Base-by-base conservation (phyloP, 2,329 filamentous ascomycete species). In the Verticillium nubilum region DNA sequence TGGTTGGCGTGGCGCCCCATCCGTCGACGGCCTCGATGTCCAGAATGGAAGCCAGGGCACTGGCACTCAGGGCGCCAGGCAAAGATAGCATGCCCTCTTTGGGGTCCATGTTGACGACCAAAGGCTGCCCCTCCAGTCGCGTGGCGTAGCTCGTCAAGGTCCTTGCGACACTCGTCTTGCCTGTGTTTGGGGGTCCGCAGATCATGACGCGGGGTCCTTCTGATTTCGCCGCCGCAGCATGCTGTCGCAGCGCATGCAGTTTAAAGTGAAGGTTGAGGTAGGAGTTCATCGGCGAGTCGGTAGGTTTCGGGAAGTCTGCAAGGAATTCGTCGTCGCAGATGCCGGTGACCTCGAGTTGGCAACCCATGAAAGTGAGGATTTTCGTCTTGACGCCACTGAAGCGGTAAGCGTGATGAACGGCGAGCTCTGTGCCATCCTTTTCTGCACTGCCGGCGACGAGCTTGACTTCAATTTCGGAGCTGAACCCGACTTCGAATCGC, bases 391-490 rank as follows among this genome's bases (percentile, higher is more conserved):
- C 85, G 59, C 91, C 90, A 53, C 84, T 83, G 74, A 99, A 94
- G 31, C 82, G 87, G 77, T 98, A 98, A 10, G 85, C 82, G 57
- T 89, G 89, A 59, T 89, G 89, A 10, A 85, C 82, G 12, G 92
- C 92, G 52, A 99, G 88, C 76, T 99, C 95, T 59, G 94, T 93
- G 70, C 95, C 95, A 71, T 98, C 97, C 69, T 96, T 86, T 74
- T 99, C 95, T 55, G 94, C 95, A 1, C 88, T 92, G 62, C 95
- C 95, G 33, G 83, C 86, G 59, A 91, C 76, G 27, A 98, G 80
- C 78, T 92, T 80, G 54, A 83, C 69, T 42, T 73, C 72, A 56
- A 82, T 61, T 29, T 72, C 67, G 60, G 74, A 73, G 63, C 71
- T 74, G 62, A 78, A 73, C 12, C 87, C 81, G 52, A 91, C 86